Evolutionary conservation across 2,329 filamentous ascomycete species (phyloP).

Genomic region (Pseudophaeomoniella oleicola): DNA sequence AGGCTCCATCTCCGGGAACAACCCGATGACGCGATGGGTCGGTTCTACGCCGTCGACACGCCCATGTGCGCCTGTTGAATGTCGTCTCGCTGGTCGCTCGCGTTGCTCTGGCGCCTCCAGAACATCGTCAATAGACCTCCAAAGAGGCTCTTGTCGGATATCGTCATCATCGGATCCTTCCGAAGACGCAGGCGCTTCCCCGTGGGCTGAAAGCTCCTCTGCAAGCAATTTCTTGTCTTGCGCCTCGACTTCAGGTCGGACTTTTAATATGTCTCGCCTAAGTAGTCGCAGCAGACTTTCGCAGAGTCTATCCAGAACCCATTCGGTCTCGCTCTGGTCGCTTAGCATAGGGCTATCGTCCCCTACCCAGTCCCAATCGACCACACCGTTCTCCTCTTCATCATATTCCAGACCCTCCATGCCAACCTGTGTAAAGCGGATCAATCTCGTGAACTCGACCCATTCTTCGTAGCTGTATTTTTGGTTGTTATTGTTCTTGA

Average conservation of each 20-base stretch:
- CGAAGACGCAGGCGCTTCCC: background rate
- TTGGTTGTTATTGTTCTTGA: conserved; percentile 41
- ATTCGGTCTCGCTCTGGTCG: conserved; percentile 48
- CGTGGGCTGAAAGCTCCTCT: background rate
- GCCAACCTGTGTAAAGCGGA: conserved; percentile 38
- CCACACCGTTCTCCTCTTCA: conserved; percentile 42
- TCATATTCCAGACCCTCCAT: conserved; percentile 22
- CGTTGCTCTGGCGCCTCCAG: background rate
- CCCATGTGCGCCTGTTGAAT: too few species aligned
- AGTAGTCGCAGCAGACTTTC: conserved; percentile 42
- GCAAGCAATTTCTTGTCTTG: background rate
- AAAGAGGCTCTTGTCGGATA: background rate
- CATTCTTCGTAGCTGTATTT: conserved; percentile 72
- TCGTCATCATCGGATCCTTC: background rate
- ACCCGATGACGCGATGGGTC: background rate
- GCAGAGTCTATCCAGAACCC: conserved; percentile 50
- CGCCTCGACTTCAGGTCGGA: background rate
- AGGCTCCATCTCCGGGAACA: conserved; percentile 1
- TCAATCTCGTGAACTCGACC: conserved; percentile 68
- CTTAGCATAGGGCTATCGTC: conserved; percentile 53
- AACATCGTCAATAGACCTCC: background rate
- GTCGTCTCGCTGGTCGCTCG: background rate
- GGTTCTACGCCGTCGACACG: conserved; percentile 1
- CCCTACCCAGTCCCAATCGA: conserved; percentile 62
- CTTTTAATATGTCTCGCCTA: conserved; percentile 5